Evolutionary conservation across 371 early-diverging fungal species (phyloP).

Genomic region (Mucor saturninus): DNA sequence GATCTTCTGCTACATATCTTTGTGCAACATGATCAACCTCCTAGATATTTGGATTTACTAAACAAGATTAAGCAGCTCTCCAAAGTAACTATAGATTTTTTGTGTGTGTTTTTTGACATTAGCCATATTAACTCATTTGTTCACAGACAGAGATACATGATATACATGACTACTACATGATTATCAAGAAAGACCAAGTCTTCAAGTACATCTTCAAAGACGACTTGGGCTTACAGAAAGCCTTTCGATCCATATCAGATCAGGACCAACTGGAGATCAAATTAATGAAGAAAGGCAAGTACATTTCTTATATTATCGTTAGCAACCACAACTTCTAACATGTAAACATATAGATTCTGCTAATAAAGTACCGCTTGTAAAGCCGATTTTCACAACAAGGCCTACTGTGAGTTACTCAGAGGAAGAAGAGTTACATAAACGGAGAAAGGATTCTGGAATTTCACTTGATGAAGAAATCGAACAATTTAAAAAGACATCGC

Average conservation of each 20-base stretch:
- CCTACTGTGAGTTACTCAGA: not conserved
- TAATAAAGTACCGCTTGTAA: conserved; percentile 19
- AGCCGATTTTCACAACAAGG: conserved; percentile 13
- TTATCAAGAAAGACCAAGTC: conserved; percentile 15
- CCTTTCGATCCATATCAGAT: conserved; percentile 19
- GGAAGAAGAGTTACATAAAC: not conserved
- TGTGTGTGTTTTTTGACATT: not conserved
- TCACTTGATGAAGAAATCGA: conserved; percentile 18
- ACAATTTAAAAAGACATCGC: not conserved
- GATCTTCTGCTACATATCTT: conserved; percentile 25
- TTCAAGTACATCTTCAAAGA: conserved; percentile 20
- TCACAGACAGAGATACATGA: not conserved
- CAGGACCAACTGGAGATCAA: conserved; percentile 20
- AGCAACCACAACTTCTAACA: not conserved
- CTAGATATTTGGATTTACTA: conserved; percentile 21
- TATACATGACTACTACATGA: conserved; percentile 24
- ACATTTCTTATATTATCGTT: not conserved
- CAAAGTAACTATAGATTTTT: conserved; percentile 11
- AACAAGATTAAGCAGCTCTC: conserved; percentile 22
- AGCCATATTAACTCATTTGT: not conserved
- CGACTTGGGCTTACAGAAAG: conserved; percentile 26
- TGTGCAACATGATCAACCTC: conserved; percentile 24
- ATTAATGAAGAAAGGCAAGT: conserved; percentile 13
- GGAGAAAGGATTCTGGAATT: conserved; percentile 41
- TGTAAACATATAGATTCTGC: not conserved